Evolutionary conservation across 2,329 filamentous ascomycete genomes (phyloP).

Genomic region (Thelonectria rubi): DNA sequence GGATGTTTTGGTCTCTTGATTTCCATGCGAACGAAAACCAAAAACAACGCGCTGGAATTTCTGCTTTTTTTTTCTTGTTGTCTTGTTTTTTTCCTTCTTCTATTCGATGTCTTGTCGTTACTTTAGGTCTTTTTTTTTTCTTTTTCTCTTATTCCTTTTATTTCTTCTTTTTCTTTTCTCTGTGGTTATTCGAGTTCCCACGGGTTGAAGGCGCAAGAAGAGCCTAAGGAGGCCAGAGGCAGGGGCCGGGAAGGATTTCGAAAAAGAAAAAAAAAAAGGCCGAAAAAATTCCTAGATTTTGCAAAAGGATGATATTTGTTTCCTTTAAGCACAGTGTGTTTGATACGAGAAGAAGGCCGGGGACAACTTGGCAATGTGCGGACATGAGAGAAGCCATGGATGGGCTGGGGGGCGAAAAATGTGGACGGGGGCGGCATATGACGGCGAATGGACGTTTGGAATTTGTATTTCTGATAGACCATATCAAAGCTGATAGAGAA

Average conservation of each 20-base stretch:
- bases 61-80: constrained; percentile 9
- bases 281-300: constrained; percentile 15
- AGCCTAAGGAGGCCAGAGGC: constrained; percentile 23
- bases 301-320: constrained; percentile 12
- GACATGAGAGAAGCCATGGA: too few species aligned
- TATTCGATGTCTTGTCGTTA: constrained; percentile 36
- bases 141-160: neutral
- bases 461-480: constrained; percentile 29
- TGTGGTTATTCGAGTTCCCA: constrained; percentile 12
- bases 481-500: constrained; percentile 28
- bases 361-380: neutral
- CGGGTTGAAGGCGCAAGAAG: constrained; percentile 36
- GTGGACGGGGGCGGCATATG: neutral
- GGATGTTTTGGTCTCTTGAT: constrained; percentile 22
- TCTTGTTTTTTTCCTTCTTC: constrained; percentile 24
- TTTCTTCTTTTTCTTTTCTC: constrained; percentile 13
- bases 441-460: constrained; percentile 14
- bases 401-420: neutral
- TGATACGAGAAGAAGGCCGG: neutral
- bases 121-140: constrained; percentile 24
- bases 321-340: neutral
- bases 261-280: too few species aligned
- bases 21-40: constrained; percentile 31
- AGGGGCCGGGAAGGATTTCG: constrained; percentile 26
- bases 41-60: constrained; percentile 25